These are phyloP conservation scores for Diaporthe humulicola DNA, from an alignment of 2,329 filamentous ascomycete species.

Conservation along the genomic window DNA sequence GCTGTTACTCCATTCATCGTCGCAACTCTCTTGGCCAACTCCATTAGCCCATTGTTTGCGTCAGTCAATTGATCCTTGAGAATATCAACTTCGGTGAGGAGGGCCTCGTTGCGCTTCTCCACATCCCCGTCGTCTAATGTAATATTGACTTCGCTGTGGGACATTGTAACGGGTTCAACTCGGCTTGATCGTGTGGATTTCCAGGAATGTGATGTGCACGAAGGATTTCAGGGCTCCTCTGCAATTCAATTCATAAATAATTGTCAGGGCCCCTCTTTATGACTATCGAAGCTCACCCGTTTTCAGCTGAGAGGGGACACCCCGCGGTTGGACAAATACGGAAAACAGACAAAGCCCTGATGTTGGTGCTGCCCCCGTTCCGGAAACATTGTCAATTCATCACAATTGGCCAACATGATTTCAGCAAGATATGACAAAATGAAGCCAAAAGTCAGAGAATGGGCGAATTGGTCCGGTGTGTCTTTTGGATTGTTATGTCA, in stretches of 20 bases:
- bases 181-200: background rate
- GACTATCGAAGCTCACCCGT: background rate
- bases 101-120: background rate
- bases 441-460: background rate
- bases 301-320: background rate
- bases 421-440: background rate
- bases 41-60: accelerated
- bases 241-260: background rate
- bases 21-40: background rate
- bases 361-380: background rate
- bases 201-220: background rate
- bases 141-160: background rate
- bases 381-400: background rate
- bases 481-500: background rate
- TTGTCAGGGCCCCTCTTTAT: background rate
- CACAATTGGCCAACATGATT: background rate
- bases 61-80: background rate
- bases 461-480: background rate
- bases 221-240: background rate
- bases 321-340: background rate
- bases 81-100: background rate
- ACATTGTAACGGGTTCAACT: background rate
- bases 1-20: background rate
- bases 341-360: background rate
- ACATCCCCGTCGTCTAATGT: background rate